phyloP scores from a whole-genome alignment of 345 rosid genomes.

The Cochlearia excelsa region DNA sequence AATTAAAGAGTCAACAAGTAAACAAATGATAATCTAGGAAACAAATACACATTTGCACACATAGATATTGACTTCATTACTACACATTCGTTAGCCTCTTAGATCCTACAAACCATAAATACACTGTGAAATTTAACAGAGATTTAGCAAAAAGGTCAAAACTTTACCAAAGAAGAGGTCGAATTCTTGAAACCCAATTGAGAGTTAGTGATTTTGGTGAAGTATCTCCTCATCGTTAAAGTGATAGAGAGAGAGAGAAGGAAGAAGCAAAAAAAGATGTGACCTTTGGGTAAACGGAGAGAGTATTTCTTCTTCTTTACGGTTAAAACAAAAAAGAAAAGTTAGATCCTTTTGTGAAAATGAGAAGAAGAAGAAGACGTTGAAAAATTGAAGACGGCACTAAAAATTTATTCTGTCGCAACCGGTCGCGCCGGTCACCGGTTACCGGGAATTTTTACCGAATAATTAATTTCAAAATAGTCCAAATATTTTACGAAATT shows the following conservation, averaged over 20 bases:
- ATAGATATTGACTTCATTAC: slow-evolving; percentile 4
- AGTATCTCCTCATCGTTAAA: slow-evolving; percentile 38
- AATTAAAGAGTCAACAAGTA: slow-evolving; percentile 3
- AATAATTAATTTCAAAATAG: too few relatives aligned
- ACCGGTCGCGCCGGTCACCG: slow-evolving; percentile 20
- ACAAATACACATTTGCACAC: not conserved
- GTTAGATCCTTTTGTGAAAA: not conserved
- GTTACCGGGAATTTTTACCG: not conserved
- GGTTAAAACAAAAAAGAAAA: not conserved
- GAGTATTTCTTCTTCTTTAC: not conserved
- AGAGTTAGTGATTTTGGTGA: slow-evolving; percentile 28
- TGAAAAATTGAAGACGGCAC: slow-evolving; percentile 25
- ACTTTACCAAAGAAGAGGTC: slow-evolving; percentile 33
- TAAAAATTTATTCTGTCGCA: not conserved
- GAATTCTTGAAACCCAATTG: slow-evolving; percentile 33
- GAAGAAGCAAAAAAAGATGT: not conserved
- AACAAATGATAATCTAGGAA: slow-evolving; percentile 10
- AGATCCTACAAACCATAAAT: not conserved
- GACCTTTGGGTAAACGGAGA: slow-evolving; percentile 30
- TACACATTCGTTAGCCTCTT: slow-evolving; percentile 9
- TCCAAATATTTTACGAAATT: not conserved
- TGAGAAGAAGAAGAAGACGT: not conserved
- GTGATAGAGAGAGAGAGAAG: not conserved
- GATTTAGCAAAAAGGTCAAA: not conserved
- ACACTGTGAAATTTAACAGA: not conserved